Percentiles rank a stretch among this genome's conserved stretches.
phyloP scores from a whole-genome alignment of 768 basidiomycete species.

The Leccinum sublutescens region DNA sequence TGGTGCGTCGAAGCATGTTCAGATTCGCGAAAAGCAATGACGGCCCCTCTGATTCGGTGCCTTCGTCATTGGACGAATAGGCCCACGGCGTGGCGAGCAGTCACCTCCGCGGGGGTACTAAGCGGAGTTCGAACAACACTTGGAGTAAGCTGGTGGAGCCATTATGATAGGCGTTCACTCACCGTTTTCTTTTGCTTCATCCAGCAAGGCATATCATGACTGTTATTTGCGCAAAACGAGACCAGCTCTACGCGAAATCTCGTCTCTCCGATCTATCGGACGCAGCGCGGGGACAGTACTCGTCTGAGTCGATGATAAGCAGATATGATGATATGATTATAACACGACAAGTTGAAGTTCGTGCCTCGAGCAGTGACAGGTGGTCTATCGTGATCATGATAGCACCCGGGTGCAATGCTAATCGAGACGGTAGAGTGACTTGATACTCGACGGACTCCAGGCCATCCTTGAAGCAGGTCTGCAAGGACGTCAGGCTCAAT shows the following conservation, averaged over 20 bases:
- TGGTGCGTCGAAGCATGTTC: background rate
- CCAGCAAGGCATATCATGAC: background rate
- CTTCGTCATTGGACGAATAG: background rate
- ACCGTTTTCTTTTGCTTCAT: background rate
- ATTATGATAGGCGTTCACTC: background rate
- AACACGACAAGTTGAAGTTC: background rate
- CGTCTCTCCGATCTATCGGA: background rate
- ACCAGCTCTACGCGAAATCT: background rate
- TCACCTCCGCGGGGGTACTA: background rate
- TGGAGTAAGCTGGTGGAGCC: background rate
- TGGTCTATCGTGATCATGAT: background rate
- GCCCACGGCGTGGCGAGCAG: background rate
- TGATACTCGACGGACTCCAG: background rate
- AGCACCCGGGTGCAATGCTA: background rate
- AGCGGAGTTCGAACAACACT: background rate
- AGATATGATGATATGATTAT: background rate
- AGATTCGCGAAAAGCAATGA: background rate
- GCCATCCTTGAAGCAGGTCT: background rate
- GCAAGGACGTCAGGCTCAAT: background rate
- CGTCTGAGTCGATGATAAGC: background rate
- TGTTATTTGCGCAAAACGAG: background rate
- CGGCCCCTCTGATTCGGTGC: background rate
- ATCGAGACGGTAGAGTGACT: background rate
- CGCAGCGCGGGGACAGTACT: background rate
- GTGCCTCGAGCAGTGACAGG: background rate